Conservation (phyloP, 768 basidiomycete species). For the Termitomyces bulborhizus region DNA sequence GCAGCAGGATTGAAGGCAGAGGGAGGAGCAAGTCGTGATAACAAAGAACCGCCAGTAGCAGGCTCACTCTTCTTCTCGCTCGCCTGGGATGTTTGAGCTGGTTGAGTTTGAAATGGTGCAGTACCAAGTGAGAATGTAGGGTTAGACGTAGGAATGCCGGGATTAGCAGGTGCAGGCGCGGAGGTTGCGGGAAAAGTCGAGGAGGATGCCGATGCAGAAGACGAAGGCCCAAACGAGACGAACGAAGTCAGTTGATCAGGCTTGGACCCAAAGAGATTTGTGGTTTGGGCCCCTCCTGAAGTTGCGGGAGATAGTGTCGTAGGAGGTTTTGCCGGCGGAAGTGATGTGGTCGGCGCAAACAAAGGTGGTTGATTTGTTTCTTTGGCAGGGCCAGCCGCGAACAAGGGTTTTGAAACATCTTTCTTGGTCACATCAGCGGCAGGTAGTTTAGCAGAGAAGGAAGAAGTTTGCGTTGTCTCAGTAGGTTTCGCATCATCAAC, state of each 20-base stretch:
- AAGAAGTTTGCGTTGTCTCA: slow-evolving; percentile 15
- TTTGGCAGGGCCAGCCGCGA: slow-evolving; percentile 3
- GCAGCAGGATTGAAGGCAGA: slow-evolving; percentile 9
- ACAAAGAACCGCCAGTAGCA: slow-evolving; percentile 12
- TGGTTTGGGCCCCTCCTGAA: slow-evolving; percentile 4
- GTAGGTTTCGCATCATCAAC: slow-evolving; percentile 18
- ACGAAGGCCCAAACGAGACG: slow-evolving; percentile 8
- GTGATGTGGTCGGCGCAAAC: slow-evolving; percentile 10
- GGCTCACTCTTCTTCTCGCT: slow-evolving; percentile 11
- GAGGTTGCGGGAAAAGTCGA: not conserved
- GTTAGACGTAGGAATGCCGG: slow-evolving; percentile 4
- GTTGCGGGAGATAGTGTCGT: not conserved
- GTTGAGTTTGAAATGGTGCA: slow-evolving; percentile 11
- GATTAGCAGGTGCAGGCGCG: not conserved
- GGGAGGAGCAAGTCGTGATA: slow-evolving; percentile 18
- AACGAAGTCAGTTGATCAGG: slow-evolving; percentile 2
- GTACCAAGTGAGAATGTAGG: slow-evolving; percentile 9
- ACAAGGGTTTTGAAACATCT: slow-evolving; percentile 4
- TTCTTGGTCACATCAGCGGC: slow-evolving; percentile 8
- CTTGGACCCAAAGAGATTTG: slow-evolving; percentile 10
- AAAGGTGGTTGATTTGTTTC: not conserved
- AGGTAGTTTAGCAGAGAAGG: slow-evolving; percentile 16
- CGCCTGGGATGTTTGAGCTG: slow-evolving; percentile 1
- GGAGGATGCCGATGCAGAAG: not conserved
- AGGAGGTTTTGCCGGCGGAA: slow-evolving; percentile 10